Base-by-base conservation (phyloP, 129 eudicot genomes). In the Ambrosia artemisiifolia region DNA sequence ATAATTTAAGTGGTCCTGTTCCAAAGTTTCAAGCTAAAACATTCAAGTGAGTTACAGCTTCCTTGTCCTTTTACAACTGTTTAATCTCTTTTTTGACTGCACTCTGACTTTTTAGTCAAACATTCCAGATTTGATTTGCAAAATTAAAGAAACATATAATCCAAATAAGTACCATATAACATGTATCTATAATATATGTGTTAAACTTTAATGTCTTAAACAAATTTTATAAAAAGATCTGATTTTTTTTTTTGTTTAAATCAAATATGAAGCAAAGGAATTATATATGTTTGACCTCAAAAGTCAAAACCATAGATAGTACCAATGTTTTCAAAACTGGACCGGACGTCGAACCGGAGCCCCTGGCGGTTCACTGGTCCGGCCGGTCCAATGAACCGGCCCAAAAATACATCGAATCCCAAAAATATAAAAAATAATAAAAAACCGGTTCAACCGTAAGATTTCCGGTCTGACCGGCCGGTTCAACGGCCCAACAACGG, bases 1-100 rank as follows among this genome's bases (percentile, higher is more conserved):
- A 94, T 76, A 88, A 94, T 81, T 79, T 94, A 78, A 94, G 88
- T 78, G 97, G 97, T 43, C 97, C 99, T 54, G 93, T 94, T 10
- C 97, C 97, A 49, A 79, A 77, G 65, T 83, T 90, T 79, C 77
- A 43, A 51, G 89, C 94, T 19, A 94, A 88, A 78, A 90, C 97
- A 75, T 90, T 90, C 85, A 94, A 85, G 99, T 90, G 76, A 81
- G 85, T 33, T 60, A 43, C 7, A 60, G 32, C 65, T 11, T 44
- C 36, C 70, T 63, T 56, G 44, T 69, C 24, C 42, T 50, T 61
- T 17, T 11, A 35, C 47, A 62, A 63, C 57, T 47, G 20, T 14
- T 18, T 54, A 3, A 54, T 40, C 54, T 11, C 14, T 32, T 16
- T 32, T 16, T 46, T 48, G 3, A 6, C 18, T 0, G 9, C 46